These are phyloP conservation scores for Calycina herbarum DNA, from an alignment of 2,329 filamentous ascomycete genomes.

Conservation along the genomic window DNA sequence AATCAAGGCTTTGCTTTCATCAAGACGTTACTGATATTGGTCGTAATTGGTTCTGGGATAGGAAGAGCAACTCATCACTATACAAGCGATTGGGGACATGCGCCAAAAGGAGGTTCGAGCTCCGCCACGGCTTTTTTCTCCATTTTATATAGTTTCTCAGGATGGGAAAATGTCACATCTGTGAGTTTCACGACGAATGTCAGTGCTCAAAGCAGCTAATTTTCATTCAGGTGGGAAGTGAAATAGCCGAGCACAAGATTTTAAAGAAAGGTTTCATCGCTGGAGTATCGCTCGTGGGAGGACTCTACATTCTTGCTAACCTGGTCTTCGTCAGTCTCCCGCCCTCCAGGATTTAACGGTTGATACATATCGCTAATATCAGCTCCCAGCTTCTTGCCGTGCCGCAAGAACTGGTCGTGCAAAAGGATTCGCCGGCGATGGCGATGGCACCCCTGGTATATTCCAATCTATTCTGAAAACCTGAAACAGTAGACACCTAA, in stretches of 20 bases:
- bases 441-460: background rate
- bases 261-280: constrained; percentile 12
- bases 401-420: background rate
- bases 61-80: background rate
- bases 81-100: background rate
- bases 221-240: constrained; percentile 11
- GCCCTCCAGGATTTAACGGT: background rate
- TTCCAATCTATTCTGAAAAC: background rate
- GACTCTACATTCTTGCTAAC: constrained; percentile 11
- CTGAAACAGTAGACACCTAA: background rate
- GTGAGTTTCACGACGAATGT: constrained; percentile 1
- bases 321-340: constrained; percentile 13
- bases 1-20: constrained; percentile 8
- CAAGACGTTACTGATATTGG: constrained; percentile 12
- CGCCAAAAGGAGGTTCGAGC: background rate
- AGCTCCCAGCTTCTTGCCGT: constrained; percentile 3
- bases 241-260: constrained; percentile 10
- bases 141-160: constrained; percentile 13
- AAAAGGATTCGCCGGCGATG: background rate
- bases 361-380: background rate
- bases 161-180: constrained; percentile 19
- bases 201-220: background rate
- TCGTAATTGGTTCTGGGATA: constrained; percentile 1
- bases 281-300: constrained; percentile 8
- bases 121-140: constrained; percentile 1